Conservation (phyloP, 768 basidiomycete species). For the Leccinum incarnatum region DNA sequence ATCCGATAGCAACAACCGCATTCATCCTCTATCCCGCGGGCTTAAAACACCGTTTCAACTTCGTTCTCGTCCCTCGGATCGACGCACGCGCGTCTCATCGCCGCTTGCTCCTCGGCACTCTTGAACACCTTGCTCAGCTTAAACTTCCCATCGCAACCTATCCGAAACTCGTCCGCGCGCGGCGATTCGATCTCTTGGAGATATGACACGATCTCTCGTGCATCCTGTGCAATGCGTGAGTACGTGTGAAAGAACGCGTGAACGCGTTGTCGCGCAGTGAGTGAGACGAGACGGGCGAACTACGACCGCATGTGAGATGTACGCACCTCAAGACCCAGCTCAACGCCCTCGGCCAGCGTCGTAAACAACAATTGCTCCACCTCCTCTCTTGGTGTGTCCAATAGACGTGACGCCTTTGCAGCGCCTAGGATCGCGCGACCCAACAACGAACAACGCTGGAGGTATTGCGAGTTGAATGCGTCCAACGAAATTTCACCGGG, state of each 20-base stretch:
- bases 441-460: constrained; percentile 57
- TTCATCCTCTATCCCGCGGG: background rate
- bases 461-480: constrained; percentile 70
- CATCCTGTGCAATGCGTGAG: constrained; percentile 44
- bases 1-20: background rate
- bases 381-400: constrained; percentile 53
- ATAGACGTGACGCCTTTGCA: constrained; percentile 51
- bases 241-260: background rate
- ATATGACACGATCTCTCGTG: constrained; percentile 46
- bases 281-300: background rate
- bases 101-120: constrained; percentile 46
- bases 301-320: background rate
- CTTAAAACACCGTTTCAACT: constrained; percentile 26
- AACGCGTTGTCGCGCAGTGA: background rate
- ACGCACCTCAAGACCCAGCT: constrained; percentile 44
- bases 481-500: constrained; percentile 59
- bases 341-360: constrained; percentile 40
- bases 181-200: constrained; percentile 49
- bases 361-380: constrained; percentile 59
- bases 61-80: constrained; percentile 21
- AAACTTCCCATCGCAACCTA: constrained; percentile 52
- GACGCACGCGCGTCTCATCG: constrained; percentile 31
- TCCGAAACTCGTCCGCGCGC: constrained; percentile 60
- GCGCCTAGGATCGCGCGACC: constrained; percentile 57
- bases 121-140: constrained; percentile 67